A percentile compares a stretch with the other conserved stretches of the same genome.
phyloP scores from a whole-genome alignment of 169 alveolate species.

The Cystoisospora suis region DNA sequence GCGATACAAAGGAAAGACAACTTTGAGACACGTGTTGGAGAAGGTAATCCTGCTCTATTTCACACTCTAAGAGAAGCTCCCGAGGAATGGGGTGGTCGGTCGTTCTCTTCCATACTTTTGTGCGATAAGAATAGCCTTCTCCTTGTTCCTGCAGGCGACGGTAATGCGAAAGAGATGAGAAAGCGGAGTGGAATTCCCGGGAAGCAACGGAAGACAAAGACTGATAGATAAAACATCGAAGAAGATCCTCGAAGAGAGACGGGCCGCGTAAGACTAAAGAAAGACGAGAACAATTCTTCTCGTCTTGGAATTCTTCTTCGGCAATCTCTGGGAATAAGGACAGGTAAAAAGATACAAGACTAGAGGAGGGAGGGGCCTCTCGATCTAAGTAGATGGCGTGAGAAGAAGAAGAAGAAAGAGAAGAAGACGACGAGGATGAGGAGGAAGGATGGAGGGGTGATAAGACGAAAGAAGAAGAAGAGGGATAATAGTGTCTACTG shows the following conservation, averaged over 20 bases:
- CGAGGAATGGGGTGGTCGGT: conserved; percentile 1
- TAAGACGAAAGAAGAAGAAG: too few species aligned
- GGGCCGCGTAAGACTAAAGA: conserved; percentile 43
- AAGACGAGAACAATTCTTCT: neutral
- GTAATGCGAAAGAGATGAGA: neutral
- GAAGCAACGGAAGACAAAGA: conserved; percentile 47
- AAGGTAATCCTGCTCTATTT: conserved; percentile 35
- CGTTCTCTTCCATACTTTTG: neutral
- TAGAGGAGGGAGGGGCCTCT: too few species aligned
- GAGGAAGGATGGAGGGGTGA: too few species aligned
- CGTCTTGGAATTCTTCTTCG: neutral
- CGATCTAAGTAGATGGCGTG: too few species aligned
- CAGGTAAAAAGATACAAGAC: too few species aligned
- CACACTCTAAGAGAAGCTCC: neutral
- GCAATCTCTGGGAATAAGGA: neutral
- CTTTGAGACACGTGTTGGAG: conserved; percentile 24
- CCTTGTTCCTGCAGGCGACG: neutral
- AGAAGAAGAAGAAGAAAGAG: too few species aligned
- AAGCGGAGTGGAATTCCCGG: conserved; percentile 21
- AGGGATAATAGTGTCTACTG: too few species aligned
- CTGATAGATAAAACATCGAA: conserved; percentile 56
- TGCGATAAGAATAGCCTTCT: neutral
- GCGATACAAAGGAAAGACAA: conserved; percentile 1
- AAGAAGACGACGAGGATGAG: too few species aligned
- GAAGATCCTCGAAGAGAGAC: conserved; percentile 30